Conservation (phyloP, 2,329 filamentous ascomycete genomes). For the Exophiala calicioides region DNA sequence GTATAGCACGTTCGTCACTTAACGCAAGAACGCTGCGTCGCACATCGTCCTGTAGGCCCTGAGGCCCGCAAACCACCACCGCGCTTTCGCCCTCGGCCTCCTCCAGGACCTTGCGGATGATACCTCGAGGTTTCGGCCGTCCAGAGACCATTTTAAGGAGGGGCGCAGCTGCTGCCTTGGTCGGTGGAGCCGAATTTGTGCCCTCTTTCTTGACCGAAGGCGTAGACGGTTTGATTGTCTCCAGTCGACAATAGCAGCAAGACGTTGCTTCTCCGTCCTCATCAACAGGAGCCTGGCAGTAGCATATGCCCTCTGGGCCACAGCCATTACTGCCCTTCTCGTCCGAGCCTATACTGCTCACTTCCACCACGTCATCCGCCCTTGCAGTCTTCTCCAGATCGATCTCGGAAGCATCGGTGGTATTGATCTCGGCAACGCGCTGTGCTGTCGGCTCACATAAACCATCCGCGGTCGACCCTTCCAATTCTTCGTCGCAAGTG, state of each 20-base stretch:
- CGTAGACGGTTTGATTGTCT: conserved; percentile 17
- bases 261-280: conserved; percentile 37
- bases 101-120: conserved; percentile 60
- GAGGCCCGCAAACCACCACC: conserved; percentile 63
- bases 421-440: conserved; percentile 9
- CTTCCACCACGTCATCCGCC: conserved; percentile 6
- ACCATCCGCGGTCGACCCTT: conserved; percentile 25
- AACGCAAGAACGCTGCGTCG: conserved; percentile 56
- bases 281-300: conserved; percentile 52
- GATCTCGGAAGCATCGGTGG: not conserved
- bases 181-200: not conserved
- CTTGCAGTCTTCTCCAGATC: conserved; percentile 24
- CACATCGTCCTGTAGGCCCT: conserved; percentile 56
- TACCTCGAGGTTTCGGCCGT: conserved; percentile 52
- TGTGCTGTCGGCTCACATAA: conserved; percentile 13
- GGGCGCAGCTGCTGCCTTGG: conserved; percentile 32
- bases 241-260: conserved; percentile 12
- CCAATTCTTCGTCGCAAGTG: conserved; percentile 52
- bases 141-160: conserved; percentile 45
- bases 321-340: conserved; percentile 27
- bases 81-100: conserved; percentile 62
- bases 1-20: conserved; percentile 66
- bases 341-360: conserved; percentile 13
- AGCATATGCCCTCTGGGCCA: conserved; percentile 44
- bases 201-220: conserved; percentile 12